Percentiles rank a stretch among this genome's conserved stretches.
These are phyloP conservation scores for Sideroxylon spinosum DNA, from an alignment of 179 eudicot genomes.

Conservation along the genomic window DNA sequence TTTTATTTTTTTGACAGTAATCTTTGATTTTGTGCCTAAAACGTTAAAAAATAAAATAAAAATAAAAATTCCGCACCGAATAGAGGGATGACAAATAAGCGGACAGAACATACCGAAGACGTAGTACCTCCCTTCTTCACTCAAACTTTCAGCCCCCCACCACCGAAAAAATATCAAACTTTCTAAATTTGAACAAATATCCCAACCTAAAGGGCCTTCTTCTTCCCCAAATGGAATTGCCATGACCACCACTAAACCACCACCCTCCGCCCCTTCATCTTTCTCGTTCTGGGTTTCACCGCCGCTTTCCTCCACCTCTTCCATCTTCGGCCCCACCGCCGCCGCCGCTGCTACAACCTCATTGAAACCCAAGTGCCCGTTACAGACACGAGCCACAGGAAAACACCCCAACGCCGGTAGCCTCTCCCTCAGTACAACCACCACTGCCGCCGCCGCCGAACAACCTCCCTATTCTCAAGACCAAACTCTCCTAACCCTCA, in stretches of 20 bases:
- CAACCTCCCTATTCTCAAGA: conserved; percentile 28
- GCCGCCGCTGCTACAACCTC: background rate
- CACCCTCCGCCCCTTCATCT: conserved; percentile 22
- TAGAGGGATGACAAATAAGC: background rate
- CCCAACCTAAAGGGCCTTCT: background rate
- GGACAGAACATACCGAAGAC: conserved; percentile 25
- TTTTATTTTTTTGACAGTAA: too few species aligned
- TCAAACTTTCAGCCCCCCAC: background rate
- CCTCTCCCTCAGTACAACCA: conserved; percentile 15
- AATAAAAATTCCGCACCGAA: too few species aligned
- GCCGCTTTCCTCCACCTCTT: conserved; percentile 25
- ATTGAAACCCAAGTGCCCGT: conserved; percentile 15
- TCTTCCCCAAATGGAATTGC: conserved; percentile 29
- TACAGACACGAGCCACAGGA: conserved; percentile 24
- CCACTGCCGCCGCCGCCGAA: conserved; percentile 13
- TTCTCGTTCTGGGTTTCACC: conserved; percentile 25
- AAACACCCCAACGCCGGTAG: conserved; percentile 13
- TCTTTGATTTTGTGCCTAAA: too few species aligned
- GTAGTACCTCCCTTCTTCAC: conserved; percentile 38
- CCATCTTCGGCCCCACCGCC: conserved; percentile 16
- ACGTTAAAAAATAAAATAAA: too few species aligned
- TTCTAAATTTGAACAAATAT: conserved; percentile 2
- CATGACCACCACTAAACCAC: conserved; percentile 34
- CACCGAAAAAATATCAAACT: background rate
- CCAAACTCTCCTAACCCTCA: conserved; percentile 58